A percentile compares a stretch with the other conserved stretches of the same genome.
phyloP scores from a whole-genome alignment of 345 rosid species.

The Eutrema yunnanense region DNA sequence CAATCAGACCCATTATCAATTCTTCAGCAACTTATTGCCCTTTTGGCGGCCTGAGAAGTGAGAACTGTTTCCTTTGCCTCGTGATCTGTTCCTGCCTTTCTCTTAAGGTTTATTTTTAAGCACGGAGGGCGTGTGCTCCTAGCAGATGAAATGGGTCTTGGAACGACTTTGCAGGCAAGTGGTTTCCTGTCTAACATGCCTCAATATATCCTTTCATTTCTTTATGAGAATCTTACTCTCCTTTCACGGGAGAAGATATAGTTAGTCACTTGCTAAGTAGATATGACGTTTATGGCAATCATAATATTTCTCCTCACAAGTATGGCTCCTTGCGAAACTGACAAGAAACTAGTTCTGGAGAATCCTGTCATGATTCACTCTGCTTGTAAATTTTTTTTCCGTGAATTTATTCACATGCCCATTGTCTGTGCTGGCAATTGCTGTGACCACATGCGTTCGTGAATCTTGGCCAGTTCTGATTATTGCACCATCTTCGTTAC shows the following conservation, averaged over 20 bases:
- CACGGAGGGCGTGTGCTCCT: slow-evolving; percentile 86
- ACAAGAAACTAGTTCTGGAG: slow-evolving; percentile 1
- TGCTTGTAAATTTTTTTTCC: not conserved
- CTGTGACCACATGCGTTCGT: slow-evolving; percentile 61
- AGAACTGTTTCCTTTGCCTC: slow-evolving; percentile 9
- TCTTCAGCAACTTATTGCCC: not conserved
- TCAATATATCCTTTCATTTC: not conserved
- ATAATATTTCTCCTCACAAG: slow-evolving; percentile 1
- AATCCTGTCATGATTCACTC: slow-evolving; percentile 1
- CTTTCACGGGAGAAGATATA: slow-evolving; percentile 1
- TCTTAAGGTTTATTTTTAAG: slow-evolving; percentile 65
- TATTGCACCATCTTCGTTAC: slow-evolving; percentile 83
- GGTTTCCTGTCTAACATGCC: not conserved
- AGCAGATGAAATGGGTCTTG: slow-evolving; percentile 98
- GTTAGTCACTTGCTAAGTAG: not conserved
- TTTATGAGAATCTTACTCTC: not conserved
- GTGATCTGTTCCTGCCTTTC: not conserved
- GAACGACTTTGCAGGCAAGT: slow-evolving; percentile 89
- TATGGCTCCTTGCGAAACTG: not conserved
- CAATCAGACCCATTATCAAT: too few relatives aligned
- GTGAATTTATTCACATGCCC: not conserved
- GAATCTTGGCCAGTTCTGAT: slow-evolving; percentile 95
- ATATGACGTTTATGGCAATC: slow-evolving; percentile 2
- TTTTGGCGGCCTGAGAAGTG: not conserved
- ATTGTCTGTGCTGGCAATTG: slow-evolving; percentile 61